Conservation (phyloP, 768 basidiomycete genomes). For the Lyophyllum semitale region DNA sequence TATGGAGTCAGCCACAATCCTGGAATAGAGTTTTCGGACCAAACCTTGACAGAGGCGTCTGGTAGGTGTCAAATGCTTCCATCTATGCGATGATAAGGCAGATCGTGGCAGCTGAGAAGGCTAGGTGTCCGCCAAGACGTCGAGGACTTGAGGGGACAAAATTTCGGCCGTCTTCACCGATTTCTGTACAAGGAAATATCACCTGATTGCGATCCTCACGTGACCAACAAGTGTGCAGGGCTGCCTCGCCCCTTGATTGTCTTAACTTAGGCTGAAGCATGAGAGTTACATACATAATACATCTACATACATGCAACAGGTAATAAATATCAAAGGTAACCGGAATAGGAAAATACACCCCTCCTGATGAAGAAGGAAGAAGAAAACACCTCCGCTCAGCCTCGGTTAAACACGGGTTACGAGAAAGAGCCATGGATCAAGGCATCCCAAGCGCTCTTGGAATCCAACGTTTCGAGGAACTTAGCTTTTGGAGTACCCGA, state of each 20-base stretch:
- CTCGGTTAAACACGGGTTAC: conserved; percentile 25
- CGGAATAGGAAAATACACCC: conserved; percentile 3
- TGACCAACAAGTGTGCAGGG: no score
- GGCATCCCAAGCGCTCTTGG: conserved; percentile 68
- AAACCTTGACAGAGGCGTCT: conserved; percentile 81
- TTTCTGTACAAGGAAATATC: no score
- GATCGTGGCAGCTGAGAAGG: background rate
- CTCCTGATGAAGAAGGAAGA: background rate
- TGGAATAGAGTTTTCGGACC: conserved; percentile 8
- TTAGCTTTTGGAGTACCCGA: conserved; percentile 41
- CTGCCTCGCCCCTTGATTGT: no score
- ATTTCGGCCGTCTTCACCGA: no score
- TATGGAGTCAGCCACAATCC: conserved; percentile 8
- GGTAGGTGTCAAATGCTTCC: conserved; percentile 74
- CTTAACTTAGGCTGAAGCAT: no score
- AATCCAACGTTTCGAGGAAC: conserved; percentile 59
- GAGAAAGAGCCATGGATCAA: conserved; percentile 68
- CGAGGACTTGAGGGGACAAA: background rate
- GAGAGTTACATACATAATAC: no score
- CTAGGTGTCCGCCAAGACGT: background rate
- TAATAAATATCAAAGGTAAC: background rate
- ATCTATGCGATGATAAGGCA: conserved; percentile 22
- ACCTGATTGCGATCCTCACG: no score
- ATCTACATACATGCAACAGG: conserved; percentile 7
- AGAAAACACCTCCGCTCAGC: background rate